These are phyloP conservation scores for Eremochloa ophiuroides DNA, from an alignment of 176 grass and related monocot genomes.

Conservation along the genomic window DNA sequence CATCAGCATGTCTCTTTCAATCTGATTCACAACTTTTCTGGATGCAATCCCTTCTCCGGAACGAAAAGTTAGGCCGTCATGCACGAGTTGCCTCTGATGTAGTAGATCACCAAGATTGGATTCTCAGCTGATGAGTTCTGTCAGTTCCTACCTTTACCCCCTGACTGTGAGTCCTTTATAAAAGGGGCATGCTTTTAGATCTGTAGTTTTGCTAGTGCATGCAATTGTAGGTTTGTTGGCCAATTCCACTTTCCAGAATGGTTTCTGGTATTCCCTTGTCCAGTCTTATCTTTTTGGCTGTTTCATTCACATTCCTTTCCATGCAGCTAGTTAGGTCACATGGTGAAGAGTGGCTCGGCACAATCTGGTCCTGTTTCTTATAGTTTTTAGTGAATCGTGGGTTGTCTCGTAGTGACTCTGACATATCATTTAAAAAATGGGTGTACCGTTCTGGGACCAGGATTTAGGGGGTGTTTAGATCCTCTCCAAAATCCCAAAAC, in stretches of 20 bases:
- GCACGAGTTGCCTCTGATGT: neutral
- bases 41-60: neutral
- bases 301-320: conserved; percentile 35
- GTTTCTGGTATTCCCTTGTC: conserved; percentile 9
- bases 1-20: neutral
- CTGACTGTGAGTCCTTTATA: neutral
- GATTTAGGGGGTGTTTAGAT: too few species aligned
- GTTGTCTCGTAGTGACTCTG: neutral
- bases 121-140: conserved; percentile 13
- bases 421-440: neutral
- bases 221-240: conserved; percentile 5
- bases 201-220: conserved; percentile 30
- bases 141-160: neutral
- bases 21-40: neutral
- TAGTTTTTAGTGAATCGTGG: conserved; percentile 33
- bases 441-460: neutral
- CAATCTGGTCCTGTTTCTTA: conserved; percentile 20
- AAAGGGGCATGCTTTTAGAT: conserved; percentile 17
- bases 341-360: neutral
- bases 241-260: conserved; percentile 19
- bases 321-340: conserved; percentile 18
- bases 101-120: neutral
- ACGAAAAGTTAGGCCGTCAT: neutral
- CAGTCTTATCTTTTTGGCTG: conserved; percentile 9
- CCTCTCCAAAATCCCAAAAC: too few species aligned